Evolutionary conservation across 2,329 filamentous ascomycete genomes (phyloP), one percentile per base, ranked within the genome.

Genomic region (Mariannaea sp.): DNA sequence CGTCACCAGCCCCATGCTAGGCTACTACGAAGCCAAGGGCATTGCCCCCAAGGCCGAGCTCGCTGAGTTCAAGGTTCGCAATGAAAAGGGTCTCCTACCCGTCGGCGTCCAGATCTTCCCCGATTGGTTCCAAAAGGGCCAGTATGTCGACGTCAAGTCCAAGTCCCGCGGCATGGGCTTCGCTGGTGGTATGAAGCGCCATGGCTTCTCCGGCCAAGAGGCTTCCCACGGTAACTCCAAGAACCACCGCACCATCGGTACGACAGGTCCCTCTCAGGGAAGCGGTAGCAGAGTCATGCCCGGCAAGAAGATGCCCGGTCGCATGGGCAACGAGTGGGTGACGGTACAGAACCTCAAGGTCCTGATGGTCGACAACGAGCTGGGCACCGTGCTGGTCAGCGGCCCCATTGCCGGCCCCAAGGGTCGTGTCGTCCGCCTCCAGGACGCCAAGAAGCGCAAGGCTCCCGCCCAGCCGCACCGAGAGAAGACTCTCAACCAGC

Each of bases 231-330:
- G 94, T 82, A 93, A 95, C 76, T 97, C 92, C 69, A 86, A 92
- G 77, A 92, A 90, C 68, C 94, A 99, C 80, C 84, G 94, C 68
- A 89, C 89, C 22, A 90, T 97, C 77, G 94, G 94, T 80, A 93
- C 91, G 27, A 82, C 88, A 7, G 94, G 94, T 71, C 90, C 89
- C 55, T 89, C 88, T 64, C 94, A 99, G 75, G 94, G 94, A 60
- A 87, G 89, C 70, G 94, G 94, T 76, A 95, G 90, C 58, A 85
- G 94, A 75, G 93, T 99, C 19, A 78, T 92, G 69, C 94, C 94
- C 0, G 94, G 94, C 56, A 99, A 99, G 84, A 94, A 92, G 77
- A 99, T 99, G 94, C 85, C 94, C 3, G 94, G 94, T 49, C 85
- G 90, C 55, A 97, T 99, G 94, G 94, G 94, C 59, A 89, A 88